phyloP scores from a whole-genome alignment of 2,329 filamentous ascomycete species.

The Triangularia setosa region DNA sequence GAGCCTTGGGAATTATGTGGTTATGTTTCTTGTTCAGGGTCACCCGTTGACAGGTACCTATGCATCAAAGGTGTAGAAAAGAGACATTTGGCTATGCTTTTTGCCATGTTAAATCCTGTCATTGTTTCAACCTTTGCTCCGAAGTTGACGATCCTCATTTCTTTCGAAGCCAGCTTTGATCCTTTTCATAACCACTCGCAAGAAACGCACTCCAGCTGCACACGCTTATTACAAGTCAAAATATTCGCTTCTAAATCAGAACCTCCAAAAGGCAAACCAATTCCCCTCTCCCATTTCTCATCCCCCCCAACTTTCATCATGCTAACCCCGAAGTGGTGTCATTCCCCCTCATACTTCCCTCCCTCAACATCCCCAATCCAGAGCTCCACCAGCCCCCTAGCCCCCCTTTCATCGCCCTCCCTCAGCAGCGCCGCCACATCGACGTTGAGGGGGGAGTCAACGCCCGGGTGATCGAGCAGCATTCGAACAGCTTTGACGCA shows the following conservation, averaged over 20 bases:
- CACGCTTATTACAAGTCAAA: neutral
- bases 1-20: neutral
- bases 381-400: conserved; percentile 66
- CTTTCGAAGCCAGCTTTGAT: neutral
- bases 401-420: conserved; percentile 63
- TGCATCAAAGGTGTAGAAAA: no score
- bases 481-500: conserved; percentile 70
- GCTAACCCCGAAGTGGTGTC: no score
- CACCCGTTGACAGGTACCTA: no score
- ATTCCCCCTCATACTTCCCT: conserved; percentile 46
- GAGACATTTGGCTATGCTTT: no score
- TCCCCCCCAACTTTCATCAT: no score
- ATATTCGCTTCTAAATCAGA: no score
- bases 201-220: neutral
- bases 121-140: neutral
- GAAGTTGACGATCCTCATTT: neutral
- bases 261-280: neutral
- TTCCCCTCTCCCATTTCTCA: neutral
- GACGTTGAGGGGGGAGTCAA: conserved; percentile 73
- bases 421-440: conserved; percentile 70
- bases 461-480: conserved; percentile 64
- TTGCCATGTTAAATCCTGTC: neutral
- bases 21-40: no score
- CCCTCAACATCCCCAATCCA: conserved; percentile 49
- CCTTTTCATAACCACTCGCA: neutral